Base-by-base conservation (phyloP, 345 rosid genomes). In the Physaria fendleri region DNA sequence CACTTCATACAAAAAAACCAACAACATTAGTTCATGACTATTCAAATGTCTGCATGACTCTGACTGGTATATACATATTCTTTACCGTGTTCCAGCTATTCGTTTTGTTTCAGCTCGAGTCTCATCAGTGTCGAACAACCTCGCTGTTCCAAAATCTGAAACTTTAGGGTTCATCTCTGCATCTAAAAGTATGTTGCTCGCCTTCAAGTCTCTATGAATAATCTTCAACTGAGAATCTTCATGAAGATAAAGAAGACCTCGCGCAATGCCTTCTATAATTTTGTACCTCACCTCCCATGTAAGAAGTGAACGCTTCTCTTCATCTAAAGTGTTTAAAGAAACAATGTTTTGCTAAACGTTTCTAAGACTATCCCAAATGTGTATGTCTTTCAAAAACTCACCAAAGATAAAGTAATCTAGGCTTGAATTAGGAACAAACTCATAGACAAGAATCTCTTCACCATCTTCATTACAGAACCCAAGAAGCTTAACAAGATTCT, bases 391-490 rank as follows among this genome's bases (percentile, higher is more conserved):
- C 8, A 8, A 13, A 13, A 12, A 2, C 59, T 49, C 24, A 78
- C 89, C 76, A 4, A 75, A 81, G 16, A 81, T 65, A 18, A 68
- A 75, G n/a, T 17, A 58, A 20, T 81, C 81, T 41, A 78, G 72
- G 37, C 82, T 83, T 56, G 57, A 58, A 9, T 80, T 73, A 1
- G 74, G 79, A 20, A 80, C 62, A 34, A 74, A 71, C 51, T 83
- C 85, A 18, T 80, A 82, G 33, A 82, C 57, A 39, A 82, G 68
- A 68, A 82, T 72, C 62, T 37, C 72, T 40, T 83, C 79, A 1
- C 41, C 61, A 55, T 64, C 66, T 32, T 76, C 56, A 38, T 59
- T 48, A 73, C 81, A 78, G 15, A 74, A 80, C 2, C 83, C 83
- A 0, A 82, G 61, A 21, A 80, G 79, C 50, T 74, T 76, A 29